Evolutionary conservation across 2,329 filamentous ascomycete genomes (phyloP), one percentile per base, ranked within the genome.

Genomic region (Capronia coronata): DNA sequence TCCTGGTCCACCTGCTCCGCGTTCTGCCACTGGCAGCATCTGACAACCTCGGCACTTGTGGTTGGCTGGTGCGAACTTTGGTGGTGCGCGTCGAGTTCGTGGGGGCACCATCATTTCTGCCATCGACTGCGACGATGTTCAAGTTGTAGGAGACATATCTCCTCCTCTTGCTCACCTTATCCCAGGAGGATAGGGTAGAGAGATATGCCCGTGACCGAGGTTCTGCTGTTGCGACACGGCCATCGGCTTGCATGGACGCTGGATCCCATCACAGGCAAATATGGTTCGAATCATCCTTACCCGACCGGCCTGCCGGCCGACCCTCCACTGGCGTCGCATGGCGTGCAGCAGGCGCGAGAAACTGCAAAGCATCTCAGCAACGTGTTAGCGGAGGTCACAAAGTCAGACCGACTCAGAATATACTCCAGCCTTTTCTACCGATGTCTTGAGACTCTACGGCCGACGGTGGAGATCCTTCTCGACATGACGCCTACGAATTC

Each of bases 191-290:
- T n/a, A 42, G 7, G 11, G n/a, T 38, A 41, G 35, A 19, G 35
- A 46, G 14, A n/a, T n/a, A 61, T 62, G 60, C 59, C 59, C 22
- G 60, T 62, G 21, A 56, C 51, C n/a, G 53, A 57, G 23, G 58
- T 62, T 35, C 49, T 59, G 25, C 54, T 62, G 29, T 52, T 62
- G 11, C 51, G 60, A 19, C 60, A 62, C 43, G 60, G 58, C 37
- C 95, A 94, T 69, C 88, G 93, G 55, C 84, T 86, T 57, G 89
- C 86, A 66, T 97, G 90, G 88, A 80, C 80, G 37, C 87, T 97
- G 53, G 83, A 97, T 68, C 80, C 82, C 39, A 71, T 76, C 54
- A 91, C 87, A 30, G 91, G 93, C 46, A 76, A 76, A 60, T 97
- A 97, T 72, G 78, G 77, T 46, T 74, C 85, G 19, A 75, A 75